Evolutionary conservation across 495 filamentous ascomycete species (phyloP), one percentile per base, ranked within the genome.

Genomic region (Aspergillus incahuasiensis): DNA sequence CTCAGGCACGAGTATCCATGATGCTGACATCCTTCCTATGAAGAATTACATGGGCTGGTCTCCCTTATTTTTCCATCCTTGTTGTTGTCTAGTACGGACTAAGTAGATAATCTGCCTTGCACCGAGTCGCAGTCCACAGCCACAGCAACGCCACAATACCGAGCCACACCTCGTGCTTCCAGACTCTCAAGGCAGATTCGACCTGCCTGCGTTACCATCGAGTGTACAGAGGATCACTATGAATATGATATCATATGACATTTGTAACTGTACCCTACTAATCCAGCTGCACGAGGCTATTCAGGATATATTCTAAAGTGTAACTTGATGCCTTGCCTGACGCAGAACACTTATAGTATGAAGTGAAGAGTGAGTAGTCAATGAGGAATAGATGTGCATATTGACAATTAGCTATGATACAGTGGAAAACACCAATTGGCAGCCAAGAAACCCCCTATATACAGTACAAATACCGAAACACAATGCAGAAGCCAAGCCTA

Each of bases 131-230:
- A 30, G 25, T 48, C 30, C 11, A n/a, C n/a, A 49, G 46, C 46
- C 46, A 49, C 46, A 49, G 28, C 46, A 49, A 48, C 32, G 45
- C 45, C 45, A 48, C 45, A 8, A 47, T 30, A 15, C n/a, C 3
- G 20, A 30, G n/a, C 22, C 24, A 28, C 24, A 18, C 45, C 41
- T 22, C 41, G 18, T 43, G 20, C 41, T 5, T 12, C 41, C 16
- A 22, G 3, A 43, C n/a, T 19, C 5, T 3, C 43, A 45, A 45
- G 43, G 43, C 43, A 25, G 43, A 45, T 25, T 45, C 43, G 38
- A 40, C 32, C 12, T 35, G 6, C 32, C 3, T 5, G 2, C n/a
- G n/a, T n/a, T n/a, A n/a, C n/a, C n/a, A 11, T 5, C 32, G 13
- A 11, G 9, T 7, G 32, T 6, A 9, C 13, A 2, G 32, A 35